A percentile compares a stretch with the other conserved stretches of the same genome.
phyloP scores from a whole-genome alignment of 352 stramenopile genomes.

The Pythium biforme region DNA sequence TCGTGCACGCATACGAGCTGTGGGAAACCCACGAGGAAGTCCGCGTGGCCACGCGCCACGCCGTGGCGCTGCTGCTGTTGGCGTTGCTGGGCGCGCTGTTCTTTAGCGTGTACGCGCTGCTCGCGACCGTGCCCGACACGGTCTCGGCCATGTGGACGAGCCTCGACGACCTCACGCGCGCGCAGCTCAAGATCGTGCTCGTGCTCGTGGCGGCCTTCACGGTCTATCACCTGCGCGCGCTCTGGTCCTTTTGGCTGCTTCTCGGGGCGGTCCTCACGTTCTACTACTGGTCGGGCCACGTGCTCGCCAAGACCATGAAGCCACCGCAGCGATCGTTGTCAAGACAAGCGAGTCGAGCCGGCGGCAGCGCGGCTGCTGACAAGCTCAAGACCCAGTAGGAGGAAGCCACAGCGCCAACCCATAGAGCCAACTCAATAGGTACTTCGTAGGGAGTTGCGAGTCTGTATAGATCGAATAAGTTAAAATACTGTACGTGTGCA shows the following conservation, averaged over 20 bases:
- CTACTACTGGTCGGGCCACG: constrained; percentile 57
- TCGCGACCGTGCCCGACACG: constrained; percentile 29
- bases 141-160: constrained; percentile 28
- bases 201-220: constrained; percentile 23
- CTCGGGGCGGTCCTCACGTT: constrained; percentile 26
- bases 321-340: constrained; percentile 12
- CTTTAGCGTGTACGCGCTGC: constrained; percentile 31
- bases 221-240: constrained; percentile 35
- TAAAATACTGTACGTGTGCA: constrained; percentile 10
- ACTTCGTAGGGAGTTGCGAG: too few relatives aligned
- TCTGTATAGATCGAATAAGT: constrained; percentile 26
- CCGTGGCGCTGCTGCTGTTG: constrained; percentile 26
- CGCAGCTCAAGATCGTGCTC: constrained; percentile 40
- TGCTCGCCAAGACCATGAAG: constrained; percentile 25
- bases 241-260: constrained; percentile 45
- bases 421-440: too few relatives aligned
- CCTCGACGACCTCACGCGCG: constrained; percentile 43
- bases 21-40: constrained; percentile 40
- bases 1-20: constrained; percentile 9
- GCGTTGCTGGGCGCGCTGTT: constrained; percentile 27
- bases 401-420: neutral
- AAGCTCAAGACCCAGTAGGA: constrained; percentile 2
- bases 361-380: too few relatives aligned
- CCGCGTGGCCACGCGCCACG: constrained; percentile 32
- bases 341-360: constrained; percentile 5